Conservation (phyloP, 305 asterid species). For the Rubia peregrina region DNA sequence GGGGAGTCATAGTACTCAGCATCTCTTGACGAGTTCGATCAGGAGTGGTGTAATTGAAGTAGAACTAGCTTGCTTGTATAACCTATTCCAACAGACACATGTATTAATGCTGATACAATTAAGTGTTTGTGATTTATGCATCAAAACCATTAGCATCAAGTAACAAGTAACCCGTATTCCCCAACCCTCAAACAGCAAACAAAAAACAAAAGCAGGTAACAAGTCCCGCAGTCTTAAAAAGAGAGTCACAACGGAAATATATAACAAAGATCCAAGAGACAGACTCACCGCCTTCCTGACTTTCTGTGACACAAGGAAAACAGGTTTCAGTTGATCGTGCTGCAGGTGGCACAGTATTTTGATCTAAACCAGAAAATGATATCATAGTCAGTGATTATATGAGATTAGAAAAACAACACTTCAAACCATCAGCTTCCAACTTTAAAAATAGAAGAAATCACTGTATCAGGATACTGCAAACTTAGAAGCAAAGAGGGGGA, state of each 20-base stretch:
- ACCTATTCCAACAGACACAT: slow-evolving; percentile 37
- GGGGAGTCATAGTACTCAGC: slow-evolving; percentile 74
- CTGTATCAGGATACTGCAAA: not conserved
- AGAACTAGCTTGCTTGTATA: slow-evolving; percentile 66
- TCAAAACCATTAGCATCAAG: not conserved
- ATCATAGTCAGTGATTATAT: slow-evolving; percentile 9
- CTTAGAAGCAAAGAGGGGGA: not conserved
- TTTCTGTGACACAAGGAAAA: slow-evolving; percentile 86
- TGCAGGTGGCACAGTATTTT: slow-evolving; percentile 87
- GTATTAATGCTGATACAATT: not conserved
- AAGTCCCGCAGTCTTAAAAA: not conserved
- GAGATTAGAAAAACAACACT: not conserved
- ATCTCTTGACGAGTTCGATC: slow-evolving; percentile 80
- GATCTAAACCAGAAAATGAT: slow-evolving; percentile 38
- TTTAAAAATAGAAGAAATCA: not conserved
- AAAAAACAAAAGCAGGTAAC: not conserved
- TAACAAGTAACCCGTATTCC: not conserved
- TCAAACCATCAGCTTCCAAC: not conserved
- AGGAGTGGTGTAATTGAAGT: slow-evolving; percentile 89
- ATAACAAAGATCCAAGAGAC: not conserved
- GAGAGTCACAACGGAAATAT: not conserved
- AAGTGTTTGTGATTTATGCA: too few relatives aligned
- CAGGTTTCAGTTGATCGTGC: slow-evolving; percentile 89
- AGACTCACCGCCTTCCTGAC: slow-evolving; percentile 81
- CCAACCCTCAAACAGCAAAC: too few relatives aligned